Evolutionary conservation across 2,329 filamentous ascomycete genomes (phyloP).

Genomic region (Pyrenophora seminiperda): DNA sequence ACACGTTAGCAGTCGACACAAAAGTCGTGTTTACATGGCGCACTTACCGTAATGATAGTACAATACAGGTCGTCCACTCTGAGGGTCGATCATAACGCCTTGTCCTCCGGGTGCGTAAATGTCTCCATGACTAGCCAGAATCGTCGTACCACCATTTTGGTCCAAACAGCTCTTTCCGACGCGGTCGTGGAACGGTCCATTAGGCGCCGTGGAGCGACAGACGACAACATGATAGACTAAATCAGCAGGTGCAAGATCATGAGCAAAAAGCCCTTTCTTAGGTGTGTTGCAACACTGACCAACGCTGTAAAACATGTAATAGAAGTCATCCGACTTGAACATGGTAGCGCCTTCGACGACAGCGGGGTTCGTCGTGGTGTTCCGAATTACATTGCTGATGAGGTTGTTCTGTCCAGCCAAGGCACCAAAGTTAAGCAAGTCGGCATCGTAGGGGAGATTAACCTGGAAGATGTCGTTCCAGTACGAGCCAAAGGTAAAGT

Average conservation of each 20-base stretch:
- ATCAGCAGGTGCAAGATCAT: constrained; percentile 54
- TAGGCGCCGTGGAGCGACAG: constrained; percentile 59
- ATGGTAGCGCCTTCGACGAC: constrained; percentile 59
- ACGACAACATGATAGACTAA: constrained; percentile 68
- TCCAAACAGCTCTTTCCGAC: constrained; percentile 49
- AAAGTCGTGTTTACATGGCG: not conserved
- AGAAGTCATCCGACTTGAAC: constrained; percentile 57
- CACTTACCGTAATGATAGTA: constrained; percentile 43
- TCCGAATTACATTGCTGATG: constrained; percentile 25
- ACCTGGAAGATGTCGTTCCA: constrained; percentile 69
- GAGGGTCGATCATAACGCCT: constrained; percentile 29
- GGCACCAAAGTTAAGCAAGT: constrained; percentile 14
- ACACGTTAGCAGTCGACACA: constrained; percentile 6
- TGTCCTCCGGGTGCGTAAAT: constrained; percentile 45
- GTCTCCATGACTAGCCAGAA: constrained; percentile 62
- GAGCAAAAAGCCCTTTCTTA: constrained; percentile 39
- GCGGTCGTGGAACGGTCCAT: constrained; percentile 55
- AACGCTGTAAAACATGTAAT: constrained; percentile 66
- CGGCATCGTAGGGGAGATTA: constrained; percentile 42
- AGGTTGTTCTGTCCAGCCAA: constrained; percentile 8
- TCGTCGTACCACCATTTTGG: constrained; percentile 61
- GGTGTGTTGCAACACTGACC: constrained; percentile 64
- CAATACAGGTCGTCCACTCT: constrained; percentile 24
- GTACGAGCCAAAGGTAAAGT: constrained; percentile 68
- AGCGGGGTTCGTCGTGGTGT: constrained; percentile 23